phyloP scores from a whole-genome alignment of 345 rosid species.

The Bruguiera parviflora region DNA sequence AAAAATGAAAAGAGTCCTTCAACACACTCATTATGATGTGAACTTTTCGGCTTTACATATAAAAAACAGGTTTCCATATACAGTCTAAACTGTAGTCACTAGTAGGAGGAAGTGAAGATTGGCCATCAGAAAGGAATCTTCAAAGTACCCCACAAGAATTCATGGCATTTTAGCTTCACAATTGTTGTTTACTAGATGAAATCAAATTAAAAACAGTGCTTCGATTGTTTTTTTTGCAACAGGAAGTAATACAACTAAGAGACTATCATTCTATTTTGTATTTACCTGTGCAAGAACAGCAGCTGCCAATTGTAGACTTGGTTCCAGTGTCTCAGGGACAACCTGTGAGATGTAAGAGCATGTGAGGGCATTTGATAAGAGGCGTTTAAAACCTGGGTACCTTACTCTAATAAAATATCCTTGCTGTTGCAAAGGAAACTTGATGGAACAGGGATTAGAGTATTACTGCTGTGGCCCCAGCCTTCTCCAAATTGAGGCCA shows the following conservation, averaged over 20 bases:
- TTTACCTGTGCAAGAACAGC: conserved; percentile 97
- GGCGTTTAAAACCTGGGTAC: not conserved
- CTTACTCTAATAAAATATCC: not conserved
- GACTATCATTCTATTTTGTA: not conserved
- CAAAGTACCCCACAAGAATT: not conserved
- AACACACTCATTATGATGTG: no score
- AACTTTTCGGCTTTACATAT: not conserved
- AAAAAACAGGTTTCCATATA: not conserved
- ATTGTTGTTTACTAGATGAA: not conserved
- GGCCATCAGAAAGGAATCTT: not conserved
- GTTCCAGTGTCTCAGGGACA: conserved; percentile 99
- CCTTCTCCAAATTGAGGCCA: conserved; percentile 92
- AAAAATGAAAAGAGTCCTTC: no score
- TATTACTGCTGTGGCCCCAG: conserved; percentile 94
- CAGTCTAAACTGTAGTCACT: no score
- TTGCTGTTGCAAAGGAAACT: not conserved
- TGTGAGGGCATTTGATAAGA: not conserved
- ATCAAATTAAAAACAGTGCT: conserved; percentile 5
- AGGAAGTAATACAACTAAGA: no score
- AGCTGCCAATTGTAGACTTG: conserved; percentile 96
- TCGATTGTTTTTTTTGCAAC: no score
- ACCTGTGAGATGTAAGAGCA: conserved; percentile 42
- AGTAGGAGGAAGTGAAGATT: no score
- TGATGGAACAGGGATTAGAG: conserved; percentile 15
- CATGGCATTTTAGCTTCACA: not conserved